Conservation (phyloP, 208 protist genomes). For the Trypanosoma boissoni region DNA sequence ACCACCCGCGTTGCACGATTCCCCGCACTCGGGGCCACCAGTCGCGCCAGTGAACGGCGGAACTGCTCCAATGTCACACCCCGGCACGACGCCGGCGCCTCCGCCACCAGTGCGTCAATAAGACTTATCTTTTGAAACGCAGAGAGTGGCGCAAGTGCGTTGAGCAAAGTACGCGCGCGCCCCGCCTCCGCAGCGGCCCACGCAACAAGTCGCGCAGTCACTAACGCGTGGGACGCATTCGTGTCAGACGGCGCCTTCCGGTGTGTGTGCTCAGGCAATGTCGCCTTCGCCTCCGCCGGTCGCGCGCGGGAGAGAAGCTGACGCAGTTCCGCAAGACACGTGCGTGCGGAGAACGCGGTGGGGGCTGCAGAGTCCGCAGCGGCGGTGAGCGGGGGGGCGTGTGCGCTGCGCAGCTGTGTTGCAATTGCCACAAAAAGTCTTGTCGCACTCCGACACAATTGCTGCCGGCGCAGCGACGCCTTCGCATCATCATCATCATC, state of each 20-base stretch:
- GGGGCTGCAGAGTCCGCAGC: too few species aligned
- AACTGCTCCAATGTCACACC: background rate
- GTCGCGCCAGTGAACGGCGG: constrained; percentile 15
- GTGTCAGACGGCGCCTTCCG: too few species aligned
- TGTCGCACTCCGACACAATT: constrained; percentile 29
- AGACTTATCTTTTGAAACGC: constrained; percentile 69
- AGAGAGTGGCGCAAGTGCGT: constrained; percentile 23
- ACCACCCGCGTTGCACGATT: constrained; percentile 79
- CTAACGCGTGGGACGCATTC: too few species aligned
- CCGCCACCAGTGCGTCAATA: constrained; percentile 36
- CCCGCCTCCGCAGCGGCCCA: constrained; percentile 20
- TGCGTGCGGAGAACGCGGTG: too few species aligned
- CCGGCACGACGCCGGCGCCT: constrained; percentile 11
- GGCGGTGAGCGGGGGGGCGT: constrained; percentile 27
- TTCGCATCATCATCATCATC: background rate
- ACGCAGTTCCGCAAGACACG: constrained; percentile 44
- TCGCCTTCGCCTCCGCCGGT: too few species aligned
- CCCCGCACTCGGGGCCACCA: constrained; percentile 49
- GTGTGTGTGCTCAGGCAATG: too few species aligned
- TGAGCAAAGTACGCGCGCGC: background rate
- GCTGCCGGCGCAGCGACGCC: background rate
- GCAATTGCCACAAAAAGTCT: constrained; percentile 35
- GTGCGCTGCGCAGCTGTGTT: constrained; percentile 42
- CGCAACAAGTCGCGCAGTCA: constrained; percentile 11
- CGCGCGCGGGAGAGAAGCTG: constrained; percentile 44